Base-by-base conservation (phyloP, 73 alveolate genomes). In the Paramecium pentaurelia region DNA sequence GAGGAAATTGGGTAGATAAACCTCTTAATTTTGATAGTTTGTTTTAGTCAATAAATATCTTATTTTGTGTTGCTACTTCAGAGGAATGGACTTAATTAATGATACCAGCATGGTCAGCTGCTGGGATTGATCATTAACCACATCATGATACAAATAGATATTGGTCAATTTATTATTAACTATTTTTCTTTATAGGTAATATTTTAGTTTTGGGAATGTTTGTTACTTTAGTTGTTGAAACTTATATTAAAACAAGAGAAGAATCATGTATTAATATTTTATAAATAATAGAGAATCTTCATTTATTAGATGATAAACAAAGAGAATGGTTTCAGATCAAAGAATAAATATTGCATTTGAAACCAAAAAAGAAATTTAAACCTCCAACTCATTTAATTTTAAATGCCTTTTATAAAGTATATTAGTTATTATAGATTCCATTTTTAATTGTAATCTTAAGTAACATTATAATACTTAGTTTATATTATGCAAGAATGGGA, bases 281-380 rank as follows among this genome's bases (percentile, higher is more conserved):
- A 42, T 64, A 25, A 0, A 64, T 28, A 14, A 22, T 71, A 80
- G 91, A 80, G n/a, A 80, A 80, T 49, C 58, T 80, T 11, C 25
- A 80, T 27, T 22, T 80, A 8, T 47, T 80, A 27, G 58, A 40
- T 80, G 92, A 51, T 58, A 32, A 89, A 38, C 37, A 89, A 47
- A 89, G 88, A 89, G 94, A 89, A 71, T 89, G 94, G 94, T 89
- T 60, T 71, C 49, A 89, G 20, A 89, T 89, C 1, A 89, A 54
- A 30, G 40, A 71, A 6, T 89, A 58, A 10, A 89, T 89, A 12
- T 44, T 38, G 3, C 71, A 45, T 20, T 40, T 89, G 25, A 89
- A 89, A n/a, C 87, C 77, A n/a, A 25, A 89, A 30, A 71, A 18
- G 42, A 70, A 64, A 49, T 42, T 44, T 58, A 54, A 54, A 73